Evolutionary conservation across 768 basidiomycete species (phyloP), one percentile per base, ranked within the genome.

Genomic region (Tricholoma terreum): DNA sequence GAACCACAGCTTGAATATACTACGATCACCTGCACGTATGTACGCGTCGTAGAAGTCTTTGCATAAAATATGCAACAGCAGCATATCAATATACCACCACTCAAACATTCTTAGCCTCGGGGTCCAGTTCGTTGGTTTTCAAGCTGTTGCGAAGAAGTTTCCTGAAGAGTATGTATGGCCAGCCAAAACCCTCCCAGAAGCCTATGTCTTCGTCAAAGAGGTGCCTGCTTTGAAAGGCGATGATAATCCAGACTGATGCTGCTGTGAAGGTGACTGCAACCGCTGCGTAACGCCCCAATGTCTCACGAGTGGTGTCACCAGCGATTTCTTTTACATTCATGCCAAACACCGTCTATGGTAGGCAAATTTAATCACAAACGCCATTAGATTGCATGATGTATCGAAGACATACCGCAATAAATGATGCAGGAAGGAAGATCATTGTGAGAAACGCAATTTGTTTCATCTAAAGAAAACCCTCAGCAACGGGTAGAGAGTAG

Each of bases 381-480:
- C n/a, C n/a, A n/a, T n/a, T n/a, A n/a, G n/a, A 21, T 22, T 10
- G 31, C 10, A 24, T 27, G 12, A 17, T 15, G 30, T 8, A 22
- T 30, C 24, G n/a, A 17, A 33, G 17, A 56, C 77, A 45, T 65
- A 80, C 80, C 53, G 82, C 76, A 24, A 72, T 68, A 54, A 85
- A 81, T 10, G 80, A 79, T 0, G 82, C 80, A 2, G 85, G 85
- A 4, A 86, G 69, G 67, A 85, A 86, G 17, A 83, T 62, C 83
- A 86, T 85, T 1, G 81, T 81, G 10, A 86, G 71, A 61, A 84
- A 86, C 0, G 84, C 80, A 48, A 86, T 80, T 67, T 85, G 80
- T 54, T 77, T 81, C 79, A 81, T 82, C 75, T 76, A 22, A 31
- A 7, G 2, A 27, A 27, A 11, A 30, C 1, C 31, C 33, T 62